These are phyloP conservation scores for Acrasis kona DNA, from an alignment of 78 protist genomes.

Conservation along the genomic window DNA sequence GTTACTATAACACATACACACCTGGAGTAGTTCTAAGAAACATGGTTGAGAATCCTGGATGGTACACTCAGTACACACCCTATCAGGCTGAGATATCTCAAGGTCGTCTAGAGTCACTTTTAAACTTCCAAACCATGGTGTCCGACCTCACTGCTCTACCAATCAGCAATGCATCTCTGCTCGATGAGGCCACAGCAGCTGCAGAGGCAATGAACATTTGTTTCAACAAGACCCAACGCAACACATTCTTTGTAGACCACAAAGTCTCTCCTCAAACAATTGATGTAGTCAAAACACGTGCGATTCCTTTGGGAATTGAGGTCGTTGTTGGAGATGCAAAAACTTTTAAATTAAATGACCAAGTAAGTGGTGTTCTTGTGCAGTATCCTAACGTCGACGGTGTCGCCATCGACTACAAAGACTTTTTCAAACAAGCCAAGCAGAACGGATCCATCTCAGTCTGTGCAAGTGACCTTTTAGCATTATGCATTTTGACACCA, in stretches of 20 bases:
- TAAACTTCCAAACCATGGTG: slow-evolving; percentile 93
- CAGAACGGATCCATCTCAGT: slow-evolving; percentile 27
- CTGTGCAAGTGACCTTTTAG: slow-evolving; percentile 77
- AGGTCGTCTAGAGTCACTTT: slow-evolving; percentile 91
- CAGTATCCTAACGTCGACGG: slow-evolving; percentile 87
- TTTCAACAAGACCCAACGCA: slow-evolving; percentile 17
- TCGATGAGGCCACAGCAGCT: slow-evolving; percentile 82
- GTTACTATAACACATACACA: slow-evolving; percentile 60
- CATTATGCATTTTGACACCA: slow-evolving; percentile 67
- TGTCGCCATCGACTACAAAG: slow-evolving; percentile 30
- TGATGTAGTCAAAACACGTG: slow-evolving; percentile 72
- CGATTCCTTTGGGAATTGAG: slow-evolving; percentile 56
- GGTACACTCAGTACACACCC: slow-evolving; percentile 99
- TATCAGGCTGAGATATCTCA: slow-evolving; percentile 97
- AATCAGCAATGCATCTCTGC: slow-evolving; percentile 86
- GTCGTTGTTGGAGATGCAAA: slow-evolving; percentile 28
- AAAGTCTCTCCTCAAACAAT: slow-evolving; percentile 76
- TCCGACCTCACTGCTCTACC: slow-evolving; percentile 78
- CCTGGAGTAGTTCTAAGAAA: slow-evolving; percentile 90
- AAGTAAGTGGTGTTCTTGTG: slow-evolving; percentile 23
- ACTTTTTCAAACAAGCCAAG: slow-evolving; percentile 24
- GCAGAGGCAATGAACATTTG: slow-evolving; percentile 91
- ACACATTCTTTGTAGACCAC: slow-evolving; percentile 46
- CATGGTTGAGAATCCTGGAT: slow-evolving; percentile 91
- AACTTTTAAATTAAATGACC: neutral